These are phyloP conservation scores for Trichoderma afroharzianum DNA, from an alignment of 2,329 filamentous ascomycete species.

Conservation along the genomic window DNA sequence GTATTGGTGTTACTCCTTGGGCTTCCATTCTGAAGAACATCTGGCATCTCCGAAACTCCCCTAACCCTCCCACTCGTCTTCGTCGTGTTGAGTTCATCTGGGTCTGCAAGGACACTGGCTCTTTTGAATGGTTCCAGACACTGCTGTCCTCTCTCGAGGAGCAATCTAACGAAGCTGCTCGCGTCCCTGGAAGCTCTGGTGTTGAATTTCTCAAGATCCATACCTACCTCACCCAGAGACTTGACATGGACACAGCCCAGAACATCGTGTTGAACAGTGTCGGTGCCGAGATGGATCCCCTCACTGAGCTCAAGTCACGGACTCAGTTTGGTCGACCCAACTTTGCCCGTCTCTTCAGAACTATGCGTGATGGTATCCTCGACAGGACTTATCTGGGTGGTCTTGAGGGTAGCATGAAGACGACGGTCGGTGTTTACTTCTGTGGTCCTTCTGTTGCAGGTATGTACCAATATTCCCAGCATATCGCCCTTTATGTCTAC, in stretches of 20 bases:
- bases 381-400: conserved; percentile 82
- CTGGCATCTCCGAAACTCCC: conserved; percentile 88
- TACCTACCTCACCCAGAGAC: conserved; percentile 91
- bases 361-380: conserved; percentile 83
- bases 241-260: conserved; percentile 87
- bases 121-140: conserved; percentile 98
- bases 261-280: conserved; percentile 98
- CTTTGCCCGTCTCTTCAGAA: conserved; percentile 73
- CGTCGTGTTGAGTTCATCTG: conserved; percentile 98
- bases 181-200: conserved; percentile 62
- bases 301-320: conserved; percentile 83
- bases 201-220: conserved; percentile 94
- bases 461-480: conserved; percentile 33
- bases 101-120: conserved; percentile 93
- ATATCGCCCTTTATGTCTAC: not conserved
- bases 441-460: conserved; percentile 77
- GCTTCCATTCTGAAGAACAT: conserved; percentile 92
- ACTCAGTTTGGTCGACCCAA: conserved; percentile 96
- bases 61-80: conserved; percentile 84
- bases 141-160: conserved; percentile 85
- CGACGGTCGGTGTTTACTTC: conserved; percentile 95
- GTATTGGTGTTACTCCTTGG: conserved; percentile 86
- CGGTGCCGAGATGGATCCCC: conserved; percentile 78
- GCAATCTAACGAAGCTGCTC: conserved; percentile 70
- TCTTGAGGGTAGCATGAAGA: conserved; percentile 70